Evolutionary conservation across 164 flowering plant species (phyloP).

Genomic region (Nymphaea thermarum): DNA sequence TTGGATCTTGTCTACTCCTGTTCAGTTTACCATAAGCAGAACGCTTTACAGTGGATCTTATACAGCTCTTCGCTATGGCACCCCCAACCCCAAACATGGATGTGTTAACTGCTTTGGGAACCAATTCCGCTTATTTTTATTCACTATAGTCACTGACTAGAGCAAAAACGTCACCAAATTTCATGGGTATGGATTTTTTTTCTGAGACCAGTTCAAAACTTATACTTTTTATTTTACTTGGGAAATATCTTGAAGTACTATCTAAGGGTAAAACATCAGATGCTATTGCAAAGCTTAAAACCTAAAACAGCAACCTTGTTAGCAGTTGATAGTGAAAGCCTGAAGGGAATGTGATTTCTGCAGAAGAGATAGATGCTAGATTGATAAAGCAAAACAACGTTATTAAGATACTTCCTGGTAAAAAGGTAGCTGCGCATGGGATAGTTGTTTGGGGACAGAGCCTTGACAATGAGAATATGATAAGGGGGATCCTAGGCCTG

Average conservation of each 20-base stretch:
- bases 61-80: slow-evolving; percentile 61
- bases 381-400: slow-evolving; percentile 71
- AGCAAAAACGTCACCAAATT: slow-evolving; percentile 46
- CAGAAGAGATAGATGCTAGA: slow-evolving; percentile 65
- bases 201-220: slow-evolving; percentile 95
- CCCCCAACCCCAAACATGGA: slow-evolving; percentile 97
- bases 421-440: slow-evolving; percentile 84
- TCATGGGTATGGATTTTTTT: slow-evolving; percentile 67
- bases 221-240: slow-evolving; percentile 79
- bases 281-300: slow-evolving; percentile 83
- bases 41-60: slow-evolving; percentile 72
- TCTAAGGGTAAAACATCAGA: slow-evolving; percentile 91
- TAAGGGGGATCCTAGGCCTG: slow-evolving; percentile 79
- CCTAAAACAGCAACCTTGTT: slow-evolving; percentile 67
- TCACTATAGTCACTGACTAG: slow-evolving; percentile 64
- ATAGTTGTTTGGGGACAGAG: slow-evolving; percentile 79
- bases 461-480: slow-evolving; percentile 93
- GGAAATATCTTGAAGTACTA: slow-evolving; percentile 74
- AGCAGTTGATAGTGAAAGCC: slow-evolving; percentile 38
- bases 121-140: slow-evolving; percentile 87
- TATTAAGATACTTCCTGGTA: slow-evolving; percentile 71
- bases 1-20: slow-evolving; percentile 79
- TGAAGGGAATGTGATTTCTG: slow-evolving; percentile 51
- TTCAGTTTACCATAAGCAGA: slow-evolving; percentile 75
- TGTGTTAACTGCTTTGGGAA: slow-evolving; percentile 83